Evolutionary conservation across 768 basidiomycete species (phyloP), one percentile per base, ranked within the genome.

Genomic region (Kockovaella imperatae): DNA sequence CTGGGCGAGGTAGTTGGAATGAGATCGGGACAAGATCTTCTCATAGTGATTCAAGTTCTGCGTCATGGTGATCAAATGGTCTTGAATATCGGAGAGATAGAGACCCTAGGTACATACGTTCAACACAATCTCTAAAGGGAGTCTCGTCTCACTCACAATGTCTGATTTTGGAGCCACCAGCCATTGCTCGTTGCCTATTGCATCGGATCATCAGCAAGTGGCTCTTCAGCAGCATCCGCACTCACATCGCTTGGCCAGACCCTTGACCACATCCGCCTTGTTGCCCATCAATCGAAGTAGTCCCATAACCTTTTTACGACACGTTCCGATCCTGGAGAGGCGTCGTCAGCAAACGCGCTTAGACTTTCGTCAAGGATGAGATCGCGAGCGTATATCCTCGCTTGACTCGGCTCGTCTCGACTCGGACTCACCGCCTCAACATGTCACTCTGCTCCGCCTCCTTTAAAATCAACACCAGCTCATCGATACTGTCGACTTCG

Each of bases 11-110:
- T 99, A 99, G 69, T 99, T 99, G 30, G 91, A 96, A 72, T 99
- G 95, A 32, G 93, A 96, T 32, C 95, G 83, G 3, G 93, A 97
- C 7, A 99, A 77, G 65, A 99, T 97, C 77, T 97, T 99, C 70
- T 99, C 95, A 76, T 97, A 99, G 73, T 97, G 95, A 69, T 97
- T 99, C 77, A 99, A 69, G 68, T 93, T 97, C 73, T 99, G 95
- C 2, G 95, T 99, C 90, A 97, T 97, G 18, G 95, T 99, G 72
- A 97, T 97, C 71, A 99, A 73, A 74, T 99, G 95, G 71, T 99
- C 95, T 78, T 89, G 91, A 58, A 96, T 96, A 75, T 91, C 89
- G 4, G 89, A 93, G 2, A 93, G 79, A 73, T 91, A 91, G 3
- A 97, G 78, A 3, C 93, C 91, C 88, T 91, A 31, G 55, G 29